Evolutionary conservation across 1,284 basidiomycete species (phyloP).

Genomic region (Mixia osmundae): DNA sequence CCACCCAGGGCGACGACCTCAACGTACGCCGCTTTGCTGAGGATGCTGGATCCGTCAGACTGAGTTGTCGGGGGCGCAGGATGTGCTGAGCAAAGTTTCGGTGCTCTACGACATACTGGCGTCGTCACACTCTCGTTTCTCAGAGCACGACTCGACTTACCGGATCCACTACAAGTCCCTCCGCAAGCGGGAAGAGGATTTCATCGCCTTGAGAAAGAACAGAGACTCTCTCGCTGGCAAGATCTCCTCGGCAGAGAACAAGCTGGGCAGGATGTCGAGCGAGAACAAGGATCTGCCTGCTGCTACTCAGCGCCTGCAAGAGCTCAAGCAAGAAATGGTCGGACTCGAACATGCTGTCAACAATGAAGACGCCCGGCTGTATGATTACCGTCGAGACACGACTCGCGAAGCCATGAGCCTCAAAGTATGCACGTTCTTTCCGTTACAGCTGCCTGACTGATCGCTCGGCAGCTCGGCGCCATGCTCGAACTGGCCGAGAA

Average conservation of each 20-base stretch:
- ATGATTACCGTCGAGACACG: conserved; percentile 12
- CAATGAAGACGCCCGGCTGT: conserved; percentile 16
- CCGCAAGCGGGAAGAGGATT: conserved; percentile 16
- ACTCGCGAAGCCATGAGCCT: conserved; percentile 10
- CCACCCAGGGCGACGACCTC: conserved; percentile 17
- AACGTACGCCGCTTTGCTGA: not conserved
- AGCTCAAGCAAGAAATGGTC: conserved; percentile 17
- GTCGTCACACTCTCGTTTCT: conserved; percentile 14
- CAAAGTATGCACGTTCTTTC: conserved; percentile 2
- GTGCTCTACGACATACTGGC: conserved; percentile 17
- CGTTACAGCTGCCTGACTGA: not conserved
- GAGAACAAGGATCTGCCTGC: conserved; percentile 18
- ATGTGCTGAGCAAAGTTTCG: conserved; percentile 16
- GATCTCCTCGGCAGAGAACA: conserved; percentile 16
- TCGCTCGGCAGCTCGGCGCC: conserved; percentile 12
- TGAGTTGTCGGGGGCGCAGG: conserved; percentile 6
- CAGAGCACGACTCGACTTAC: conserved; percentile 16
- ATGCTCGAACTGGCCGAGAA: conserved; percentile 19
- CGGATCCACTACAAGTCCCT: conserved; percentile 18
- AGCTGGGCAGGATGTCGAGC: conserved; percentile 19
- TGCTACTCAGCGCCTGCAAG: conserved; percentile 11
- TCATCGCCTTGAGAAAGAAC: conserved; percentile 14
- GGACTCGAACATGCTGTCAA: conserved; percentile 18
- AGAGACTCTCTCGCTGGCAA: conserved; percentile 14
- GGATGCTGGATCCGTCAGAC: not conserved